A percentile compares a stretch with the other conserved stretches of the same genome.
Evolutionary conservation across 129 eudicot genomes (phyloP).

Genomic region (Escallonia herrerae): DNA sequence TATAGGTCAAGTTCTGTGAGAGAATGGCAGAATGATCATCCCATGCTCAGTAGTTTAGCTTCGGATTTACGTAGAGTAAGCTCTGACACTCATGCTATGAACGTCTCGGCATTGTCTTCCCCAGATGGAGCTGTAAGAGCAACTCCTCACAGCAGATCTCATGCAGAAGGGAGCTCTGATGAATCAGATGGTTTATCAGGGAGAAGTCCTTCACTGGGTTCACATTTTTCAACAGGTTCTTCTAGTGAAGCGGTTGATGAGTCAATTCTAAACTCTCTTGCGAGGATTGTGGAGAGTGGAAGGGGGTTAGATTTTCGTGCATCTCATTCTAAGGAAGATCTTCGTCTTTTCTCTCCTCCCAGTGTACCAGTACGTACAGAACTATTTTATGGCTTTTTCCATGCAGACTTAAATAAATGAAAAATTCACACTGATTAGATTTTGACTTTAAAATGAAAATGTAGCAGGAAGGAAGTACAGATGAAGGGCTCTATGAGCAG

Average conservation of each 20-base stretch:
- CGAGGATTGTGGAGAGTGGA: slow-evolving; percentile 25
- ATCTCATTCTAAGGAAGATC: slow-evolving; percentile 16
- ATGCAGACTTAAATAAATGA: neutral
- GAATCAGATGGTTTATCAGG: slow-evolving; percentile 33
- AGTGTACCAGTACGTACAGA: slow-evolving; percentile 33
- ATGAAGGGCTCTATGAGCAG: slow-evolving; percentile 59
- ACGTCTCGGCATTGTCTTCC: slow-evolving; percentile 10
- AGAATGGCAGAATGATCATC: slow-evolving; percentile 24
- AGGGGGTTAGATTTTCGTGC: slow-evolving; percentile 16
- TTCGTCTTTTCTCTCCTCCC: slow-evolving; percentile 27
- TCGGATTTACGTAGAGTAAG: slow-evolving; percentile 28
- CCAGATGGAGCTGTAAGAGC: slow-evolving; percentile 14
- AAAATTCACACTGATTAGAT: neutral
- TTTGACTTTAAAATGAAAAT: slow-evolving; percentile 2
- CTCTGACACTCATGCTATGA: slow-evolving; percentile 36
- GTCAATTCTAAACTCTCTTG: slow-evolving; percentile 11
- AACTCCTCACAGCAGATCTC: slow-evolving; percentile 26
- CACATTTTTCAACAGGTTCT: slow-evolving; percentile 47
- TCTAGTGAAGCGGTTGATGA: slow-evolving; percentile 38
- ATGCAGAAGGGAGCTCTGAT: slow-evolving; percentile 26
- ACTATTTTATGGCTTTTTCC: neutral
- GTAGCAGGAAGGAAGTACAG: slow-evolving; percentile 47
- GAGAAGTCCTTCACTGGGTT: slow-evolving; percentile 46
- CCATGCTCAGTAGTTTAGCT: slow-evolving; percentile 13
- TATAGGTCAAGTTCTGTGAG: slow-evolving; percentile 40